Percentiles rank a stretch among this genome's conserved stretches.
Conservation (phyloP, 2,329 filamentous ascomycete genomes). For the Westerdykella aurantiaca region DNA sequence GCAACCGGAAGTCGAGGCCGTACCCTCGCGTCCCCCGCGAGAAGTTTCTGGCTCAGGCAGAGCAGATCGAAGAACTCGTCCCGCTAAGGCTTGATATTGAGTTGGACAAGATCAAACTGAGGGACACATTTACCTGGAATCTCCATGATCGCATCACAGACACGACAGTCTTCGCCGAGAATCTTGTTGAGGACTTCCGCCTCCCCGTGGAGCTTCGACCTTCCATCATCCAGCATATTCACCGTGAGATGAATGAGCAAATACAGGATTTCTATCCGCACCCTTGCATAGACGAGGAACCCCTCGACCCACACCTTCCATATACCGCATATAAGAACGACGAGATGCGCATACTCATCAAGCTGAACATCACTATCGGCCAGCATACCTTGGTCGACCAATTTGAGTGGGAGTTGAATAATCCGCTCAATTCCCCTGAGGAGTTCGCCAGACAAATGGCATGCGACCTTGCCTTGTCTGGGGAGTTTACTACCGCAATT, state of each 20-base stretch:
- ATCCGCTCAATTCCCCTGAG: conserved; percentile 86
- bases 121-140: conserved; percentile 99
- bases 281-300: conserved; percentile 81
- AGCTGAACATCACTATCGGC: conserved; percentile 95
- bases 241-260: conserved; percentile 76
- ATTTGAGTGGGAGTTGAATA: conserved; percentile 99
- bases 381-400: conserved; percentile 91
- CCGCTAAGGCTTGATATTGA: conserved; percentile 90
- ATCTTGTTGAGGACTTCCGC: conserved; percentile 78
- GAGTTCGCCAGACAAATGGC: conserved; percentile 90
- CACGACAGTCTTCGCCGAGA: conserved; percentile 76
- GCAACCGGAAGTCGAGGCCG: conserved; percentile 66
- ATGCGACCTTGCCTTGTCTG: conserved; percentile 79
- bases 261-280: conserved; percentile 91
- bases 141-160: conserved; percentile 81
- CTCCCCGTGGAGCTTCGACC: conserved; percentile 63
- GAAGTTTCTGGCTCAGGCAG: conserved; percentile 69
- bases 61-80: conserved; percentile 85
- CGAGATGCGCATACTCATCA: conserved; percentile 94
- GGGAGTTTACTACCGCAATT: conserved; percentile 95
- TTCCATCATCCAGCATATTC: conserved; percentile 59
- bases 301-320: conserved; percentile 80
- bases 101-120: conserved; percentile 88
- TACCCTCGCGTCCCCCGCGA: conserved; percentile 74
- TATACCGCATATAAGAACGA: conserved; percentile 97